Evolutionary conservation across 805 yeast genomes (phyloP).

Genomic region (Candida insectalens): DNA sequence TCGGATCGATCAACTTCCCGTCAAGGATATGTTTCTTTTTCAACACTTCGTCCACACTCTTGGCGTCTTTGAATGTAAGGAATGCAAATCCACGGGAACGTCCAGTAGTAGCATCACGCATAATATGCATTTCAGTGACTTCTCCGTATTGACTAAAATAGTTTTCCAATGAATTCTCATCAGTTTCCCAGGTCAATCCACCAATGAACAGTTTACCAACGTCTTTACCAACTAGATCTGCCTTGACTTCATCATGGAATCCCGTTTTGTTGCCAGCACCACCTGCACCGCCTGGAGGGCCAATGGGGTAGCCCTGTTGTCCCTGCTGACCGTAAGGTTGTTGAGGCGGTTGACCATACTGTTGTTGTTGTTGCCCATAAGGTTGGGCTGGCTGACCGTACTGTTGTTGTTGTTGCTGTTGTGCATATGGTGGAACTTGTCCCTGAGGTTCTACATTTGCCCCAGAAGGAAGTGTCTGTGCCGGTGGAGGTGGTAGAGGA

Average conservation of each 20-base stretch:
- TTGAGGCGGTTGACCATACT: background rate
- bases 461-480: conserved; percentile 3
- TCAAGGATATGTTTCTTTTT: conserved; percentile 82
- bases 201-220: conserved; percentile 93
- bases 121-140: conserved; percentile 78
- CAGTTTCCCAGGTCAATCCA: conserved; percentile 96
- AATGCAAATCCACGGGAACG: conserved; percentile 94
- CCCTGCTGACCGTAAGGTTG: conserved; percentile 5
- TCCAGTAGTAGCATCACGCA: conserved; percentile 84
- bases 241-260: conserved; percentile 26
- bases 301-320: conserved; percentile 3
- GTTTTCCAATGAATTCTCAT: conserved; percentile 73
- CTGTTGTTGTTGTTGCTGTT: conserved; percentile 2
- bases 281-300: background rate
- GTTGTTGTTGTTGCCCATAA: background rate
- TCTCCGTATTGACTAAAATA: conserved; percentile 87
- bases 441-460: conserved; percentile 1
- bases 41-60: conserved; percentile 78
- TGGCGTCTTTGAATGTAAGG: conserved; percentile 73
- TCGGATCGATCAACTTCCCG: conserved; percentile 95
- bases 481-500: conserved; percentile 3
- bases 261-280: background rate
- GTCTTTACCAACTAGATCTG: conserved; percentile 50
- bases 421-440: conserved; percentile 3
- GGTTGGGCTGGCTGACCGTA: background rate